Conservation (phyloP, 768 basidiomycete species). For the Boletus tomentosulus region DNA sequence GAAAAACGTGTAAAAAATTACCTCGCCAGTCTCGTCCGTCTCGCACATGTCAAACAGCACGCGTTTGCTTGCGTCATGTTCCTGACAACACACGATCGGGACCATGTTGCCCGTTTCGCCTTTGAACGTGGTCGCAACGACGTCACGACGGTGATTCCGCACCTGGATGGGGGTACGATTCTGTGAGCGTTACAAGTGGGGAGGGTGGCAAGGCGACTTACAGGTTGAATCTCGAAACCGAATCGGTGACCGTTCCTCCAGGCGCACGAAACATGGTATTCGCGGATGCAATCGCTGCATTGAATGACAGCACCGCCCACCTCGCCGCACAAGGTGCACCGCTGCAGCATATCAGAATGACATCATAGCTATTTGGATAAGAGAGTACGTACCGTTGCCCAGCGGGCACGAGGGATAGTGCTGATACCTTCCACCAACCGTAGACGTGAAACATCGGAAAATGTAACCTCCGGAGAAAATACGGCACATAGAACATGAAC, state of each 20-base stretch:
- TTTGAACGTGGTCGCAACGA: conserved; percentile 66
- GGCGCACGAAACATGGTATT: conserved; percentile 88
- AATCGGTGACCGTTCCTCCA: conserved; percentile 82
- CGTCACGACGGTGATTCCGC: conserved; percentile 71
- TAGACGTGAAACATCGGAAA: conserved; percentile 69
- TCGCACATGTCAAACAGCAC: conserved; percentile 83
- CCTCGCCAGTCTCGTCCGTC: conserved; percentile 76
- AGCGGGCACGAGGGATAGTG: conserved; percentile 63
- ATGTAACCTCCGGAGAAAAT: conserved; percentile 81
- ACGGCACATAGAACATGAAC: conserved; percentile 86
- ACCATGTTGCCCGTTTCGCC: conserved; percentile 76
- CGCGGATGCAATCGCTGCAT: conserved; percentile 76
- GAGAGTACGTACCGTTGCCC: conserved; percentile 58
- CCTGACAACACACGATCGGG: conserved; percentile 73
- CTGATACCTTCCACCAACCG: conserved; percentile 85
- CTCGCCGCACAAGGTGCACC: conserved; percentile 70
- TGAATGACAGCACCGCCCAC: conserved; percentile 74
- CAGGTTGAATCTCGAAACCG: conserved; percentile 89
- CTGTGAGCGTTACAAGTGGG: background rate
- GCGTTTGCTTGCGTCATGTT: conserved; percentile 62
- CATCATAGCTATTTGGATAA: background rate
- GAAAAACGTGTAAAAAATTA: conserved; percentile 31
- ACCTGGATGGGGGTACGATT: conserved; percentile 42
- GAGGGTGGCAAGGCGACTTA: conserved; percentile 32
- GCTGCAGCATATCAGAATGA: conserved; percentile 39